Evolutionary conservation across 352 stramenopile species (phyloP), one percentile per base, ranked within the genome.

Genomic region (Phytopythium oedochilum): DNA sequence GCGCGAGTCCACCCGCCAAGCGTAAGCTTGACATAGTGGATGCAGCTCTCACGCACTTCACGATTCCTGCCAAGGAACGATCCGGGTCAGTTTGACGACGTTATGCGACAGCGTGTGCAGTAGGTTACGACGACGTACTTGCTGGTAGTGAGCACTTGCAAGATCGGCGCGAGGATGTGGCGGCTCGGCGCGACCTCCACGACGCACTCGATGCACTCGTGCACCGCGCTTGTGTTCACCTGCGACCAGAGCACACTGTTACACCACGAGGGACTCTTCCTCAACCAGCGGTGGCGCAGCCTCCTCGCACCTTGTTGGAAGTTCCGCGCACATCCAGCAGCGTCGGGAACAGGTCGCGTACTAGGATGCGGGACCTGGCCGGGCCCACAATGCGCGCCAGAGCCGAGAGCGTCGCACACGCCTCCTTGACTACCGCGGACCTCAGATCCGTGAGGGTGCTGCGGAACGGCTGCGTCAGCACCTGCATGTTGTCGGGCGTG

Each of bases 341-440:
- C 63, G 75, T 75, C 7, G 78, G 78, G 34, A 89, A 84, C 35
- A 89, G 45, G 57, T 89, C 73, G 4, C 78, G 69, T 34, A 86
- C 55, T 23, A 89, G 60, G 14, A 78, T 74, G 23, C 82, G 84
- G 62, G 71, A 78, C 50, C 68, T 71, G 18, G 57, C 47, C 0
- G 70, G 55, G 9, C 71, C 73, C 2, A 86, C 51, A 5, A 51
- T 68, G 17, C 49, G 51, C 6, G 77, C 59, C 3, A 89, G 50
- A 34, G 63, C 47, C 32, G 73, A 62, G 40, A 89, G 70, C 40
- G 78, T 78, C 2, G 72, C 59, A 20, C 78, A 87, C 9, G 70
- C 75, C 48, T 84, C 78, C 32, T 85, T 86, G 23, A 89, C 73
- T 18, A 89, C 78, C 14, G 71, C 67, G 3, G 75, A 85, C 52